Evolutionary conservation across 208 protist species (phyloP).

Genomic region (Leptomonas pyrrhocoris): DNA sequence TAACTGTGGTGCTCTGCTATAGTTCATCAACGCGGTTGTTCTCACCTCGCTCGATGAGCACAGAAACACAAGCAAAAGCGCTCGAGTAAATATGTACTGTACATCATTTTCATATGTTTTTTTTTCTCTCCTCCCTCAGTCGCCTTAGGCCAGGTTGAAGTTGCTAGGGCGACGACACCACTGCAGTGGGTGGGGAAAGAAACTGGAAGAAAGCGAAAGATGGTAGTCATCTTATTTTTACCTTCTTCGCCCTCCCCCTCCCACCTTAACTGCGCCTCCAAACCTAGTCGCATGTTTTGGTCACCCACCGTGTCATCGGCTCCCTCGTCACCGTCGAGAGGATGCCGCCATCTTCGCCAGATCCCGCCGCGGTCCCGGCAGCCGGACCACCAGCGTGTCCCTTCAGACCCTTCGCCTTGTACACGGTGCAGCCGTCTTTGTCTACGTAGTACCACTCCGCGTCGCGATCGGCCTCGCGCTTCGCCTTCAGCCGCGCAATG

Average conservation of each 20-base stretch:
- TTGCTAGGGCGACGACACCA: no score
- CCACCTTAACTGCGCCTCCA: not conserved
- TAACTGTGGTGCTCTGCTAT: no score
- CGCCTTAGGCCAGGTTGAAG: no score
- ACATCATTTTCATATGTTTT: constrained; percentile 4
- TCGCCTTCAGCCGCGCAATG: constrained; percentile 55
- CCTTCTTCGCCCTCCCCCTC: not conserved
- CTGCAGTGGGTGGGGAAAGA: not conserved
- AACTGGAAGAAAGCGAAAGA: not conserved
- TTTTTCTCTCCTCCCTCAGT: no score
- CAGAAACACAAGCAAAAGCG: not conserved
- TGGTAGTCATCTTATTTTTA: not conserved
- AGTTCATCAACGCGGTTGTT: no score
- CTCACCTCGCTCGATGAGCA: no score
- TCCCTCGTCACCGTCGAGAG: constrained; percentile 39
- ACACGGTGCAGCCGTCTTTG: constrained; percentile 78
- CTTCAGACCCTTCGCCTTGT: constrained; percentile 52
- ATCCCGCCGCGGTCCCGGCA: constrained; percentile 1
- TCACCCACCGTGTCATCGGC: constrained; percentile 67
- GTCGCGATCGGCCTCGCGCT: constrained; percentile 43
- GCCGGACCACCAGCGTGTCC: not conserved
- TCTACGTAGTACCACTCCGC: constrained; percentile 72
- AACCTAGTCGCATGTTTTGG: constrained; percentile 54
- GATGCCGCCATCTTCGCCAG: constrained; percentile 28
- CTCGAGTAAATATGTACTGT: not conserved